Conservation (phyloP, 2,329 filamentous ascomycete species). For the Berkeleyomyces basicola region DNA sequence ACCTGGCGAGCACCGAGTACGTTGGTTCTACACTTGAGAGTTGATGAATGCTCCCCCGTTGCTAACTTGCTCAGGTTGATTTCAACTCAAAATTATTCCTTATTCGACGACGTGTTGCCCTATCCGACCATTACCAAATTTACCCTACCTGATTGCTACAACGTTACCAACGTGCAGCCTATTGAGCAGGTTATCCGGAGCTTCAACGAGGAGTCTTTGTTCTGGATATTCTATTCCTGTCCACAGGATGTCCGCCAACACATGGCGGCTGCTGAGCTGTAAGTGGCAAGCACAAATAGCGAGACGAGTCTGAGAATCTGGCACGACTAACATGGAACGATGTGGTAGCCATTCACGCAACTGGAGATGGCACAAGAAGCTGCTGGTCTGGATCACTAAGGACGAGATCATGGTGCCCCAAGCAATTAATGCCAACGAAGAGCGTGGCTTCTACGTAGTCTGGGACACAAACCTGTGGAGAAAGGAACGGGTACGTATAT, state of each 20-base stretch:
- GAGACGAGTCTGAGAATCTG: background rate
- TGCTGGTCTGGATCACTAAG: conserved; percentile 50
- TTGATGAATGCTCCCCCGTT: conserved; percentile 15
- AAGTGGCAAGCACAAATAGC: conserved; percentile 18
- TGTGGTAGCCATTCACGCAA: conserved; percentile 40
- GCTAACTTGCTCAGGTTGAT: conserved; percentile 27
- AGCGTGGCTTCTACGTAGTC: conserved; percentile 50
- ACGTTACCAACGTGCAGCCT: conserved; percentile 47
- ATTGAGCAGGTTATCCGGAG: conserved; percentile 48
- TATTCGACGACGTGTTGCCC: conserved; percentile 43
- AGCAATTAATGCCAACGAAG: conserved; percentile 38
- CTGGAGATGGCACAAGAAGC: conserved; percentile 53
- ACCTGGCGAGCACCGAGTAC: conserved; percentile 41
- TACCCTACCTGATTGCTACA: conserved; percentile 48
- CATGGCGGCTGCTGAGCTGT: conserved; percentile 47
- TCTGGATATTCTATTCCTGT: conserved; percentile 55
- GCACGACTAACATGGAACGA: background rate
- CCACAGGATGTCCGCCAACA: conserved; percentile 46
- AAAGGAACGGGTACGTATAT: conserved; percentile 40
- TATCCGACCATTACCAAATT: conserved; percentile 40
- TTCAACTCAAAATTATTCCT: conserved; percentile 42
- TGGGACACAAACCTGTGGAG: conserved; percentile 48
- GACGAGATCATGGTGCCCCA: conserved; percentile 49
- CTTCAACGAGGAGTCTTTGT: conserved; percentile 52
- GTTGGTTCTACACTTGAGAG: conserved; percentile 17